Evolutionary conservation across 176 grass and related monocot genomes (phyloP), one percentile per base, ranked within the genome.

Genomic region (Hsuehochloa calcarea): DNA sequence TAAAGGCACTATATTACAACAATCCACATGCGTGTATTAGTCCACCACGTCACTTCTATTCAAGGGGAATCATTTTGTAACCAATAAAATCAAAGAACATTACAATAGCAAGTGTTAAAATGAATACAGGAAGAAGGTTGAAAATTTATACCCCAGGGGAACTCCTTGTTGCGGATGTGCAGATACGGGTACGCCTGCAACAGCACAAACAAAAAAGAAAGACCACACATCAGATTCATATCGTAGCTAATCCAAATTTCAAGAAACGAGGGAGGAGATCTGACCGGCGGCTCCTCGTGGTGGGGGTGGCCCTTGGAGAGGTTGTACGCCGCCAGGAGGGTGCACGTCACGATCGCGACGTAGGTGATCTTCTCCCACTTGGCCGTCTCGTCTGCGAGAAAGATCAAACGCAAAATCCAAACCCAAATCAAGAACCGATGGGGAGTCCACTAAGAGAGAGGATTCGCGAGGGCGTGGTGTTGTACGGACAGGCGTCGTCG

Each of bases 361-460:
- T 92, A 93, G 35, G 96, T 95, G 74, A 95, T 95, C 93, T 98
- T 98, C 91, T 98, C 91, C 96, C 96, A 98, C 74, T 95, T 95
- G 40, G 93, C 91, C 56, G 96, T 89, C 82, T 95, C 93, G 71
- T 90, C 96, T 98, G 84, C 77, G 38, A 51, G 82, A 22, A 63
- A 45, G 29, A 73, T 27, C 20, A 80, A 69, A n/a, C 56, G 75
- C 8, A 5, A 27, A 44, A 29, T 15, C 20, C 66, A n/a, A 71
- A 69, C 43, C 60, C 23, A 41, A 44, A 72, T 82, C 70, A 87
- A 39, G 50, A 63, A 5, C 40, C 29, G 31, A 69, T 83, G 68
- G 63, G 67, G 44, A 10, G 16, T 2, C 0, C 50, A 19, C 82
- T 44, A 70, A 50, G 1, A 55, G 43, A 37, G 0, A 25, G 27